Percentiles rank a stretch among this genome's conserved stretches.
These are phyloP conservation scores for Sindora glabra DNA, from an alignment of 306 rosid species.

Conservation along the genomic window DNA sequence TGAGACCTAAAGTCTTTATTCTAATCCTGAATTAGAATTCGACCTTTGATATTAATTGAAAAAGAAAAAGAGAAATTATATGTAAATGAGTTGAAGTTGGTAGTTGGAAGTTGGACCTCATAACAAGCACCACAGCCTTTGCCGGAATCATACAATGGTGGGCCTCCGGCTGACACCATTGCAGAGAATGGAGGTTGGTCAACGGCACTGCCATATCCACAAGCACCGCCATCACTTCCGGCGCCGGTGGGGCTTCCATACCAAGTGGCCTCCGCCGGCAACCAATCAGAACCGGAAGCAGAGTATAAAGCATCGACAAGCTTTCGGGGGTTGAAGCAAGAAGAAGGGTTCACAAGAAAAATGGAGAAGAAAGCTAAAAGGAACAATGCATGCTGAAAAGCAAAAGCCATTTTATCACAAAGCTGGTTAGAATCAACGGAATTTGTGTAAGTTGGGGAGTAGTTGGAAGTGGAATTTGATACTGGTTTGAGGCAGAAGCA, in stretches of 20 bases:
- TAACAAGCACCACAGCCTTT: conserved; percentile 76
- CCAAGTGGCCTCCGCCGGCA: conserved; percentile 35
- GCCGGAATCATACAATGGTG: conserved; percentile 38
- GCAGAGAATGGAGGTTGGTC: conserved; percentile 44
- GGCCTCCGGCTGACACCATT: conserved; percentile 55
- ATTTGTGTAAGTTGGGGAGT: not conserved
- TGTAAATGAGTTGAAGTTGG: too few relatives aligned
- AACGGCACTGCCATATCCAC: conserved; percentile 52
- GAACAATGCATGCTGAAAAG: not conserved
- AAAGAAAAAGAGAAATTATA: too few relatives aligned
- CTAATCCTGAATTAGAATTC: too few relatives aligned
- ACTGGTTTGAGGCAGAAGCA: conserved; percentile 5
- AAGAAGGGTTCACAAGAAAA: conserved; percentile 20
- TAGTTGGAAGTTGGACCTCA: conserved; percentile 29
- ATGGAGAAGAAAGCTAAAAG: conserved; percentile 2
- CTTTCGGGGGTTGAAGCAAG: conserved; percentile 31
- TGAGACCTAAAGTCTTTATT: too few relatives aligned
- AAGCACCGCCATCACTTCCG: conserved; percentile 56
- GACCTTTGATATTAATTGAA: too few relatives aligned
- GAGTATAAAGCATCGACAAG: conserved; percentile 14
- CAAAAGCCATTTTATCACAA: conserved; percentile 16
- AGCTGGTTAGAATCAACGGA: not conserved
- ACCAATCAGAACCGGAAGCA: conserved; percentile 19
- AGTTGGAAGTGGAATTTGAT: not conserved
- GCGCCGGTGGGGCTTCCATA: conserved; percentile 33